phyloP scores from a whole-genome alignment of 2,329 filamentous ascomycete genomes.

The Penicillium janthinellum region DNA sequence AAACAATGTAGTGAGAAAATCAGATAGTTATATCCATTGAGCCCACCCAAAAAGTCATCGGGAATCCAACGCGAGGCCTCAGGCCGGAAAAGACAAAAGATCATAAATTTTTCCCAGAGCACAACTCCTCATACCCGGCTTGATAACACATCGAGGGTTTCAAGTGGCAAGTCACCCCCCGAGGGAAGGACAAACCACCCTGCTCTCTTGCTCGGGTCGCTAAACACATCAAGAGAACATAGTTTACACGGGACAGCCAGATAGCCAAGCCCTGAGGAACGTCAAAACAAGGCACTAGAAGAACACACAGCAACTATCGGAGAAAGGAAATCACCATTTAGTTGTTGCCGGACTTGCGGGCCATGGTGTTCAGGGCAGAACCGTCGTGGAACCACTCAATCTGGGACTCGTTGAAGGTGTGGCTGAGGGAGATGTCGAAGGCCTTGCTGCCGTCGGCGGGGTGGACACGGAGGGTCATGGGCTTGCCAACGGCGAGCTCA shows the following conservation, averaged over 20 bases:
- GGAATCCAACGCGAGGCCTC: constrained; percentile 32
- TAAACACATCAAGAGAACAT: constrained; percentile 33
- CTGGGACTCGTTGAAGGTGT: constrained; percentile 98
- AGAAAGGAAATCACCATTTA: constrained; percentile 27
- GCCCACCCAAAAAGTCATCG: constrained; percentile 35
- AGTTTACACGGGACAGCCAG: constrained; percentile 25
- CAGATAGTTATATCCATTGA: constrained; percentile 45
- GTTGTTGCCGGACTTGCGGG: constrained; percentile 59
- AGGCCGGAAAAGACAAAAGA: constrained; percentile 35
- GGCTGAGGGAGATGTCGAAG: constrained; percentile 81
- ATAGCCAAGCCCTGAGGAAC: background rate
- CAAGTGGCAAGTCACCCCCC: background rate
- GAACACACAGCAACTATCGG: background rate
- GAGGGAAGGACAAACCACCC: constrained; percentile 4
- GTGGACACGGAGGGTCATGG: constrained; percentile 87
- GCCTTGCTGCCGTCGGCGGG: constrained; percentile 74
- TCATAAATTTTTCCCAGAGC: constrained; percentile 39
- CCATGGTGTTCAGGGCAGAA: constrained; percentile 97
- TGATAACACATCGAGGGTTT: constrained; percentile 22
- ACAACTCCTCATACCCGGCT: constrained; percentile 38
- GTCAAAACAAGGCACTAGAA: background rate
- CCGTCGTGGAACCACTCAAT: constrained; percentile 99
- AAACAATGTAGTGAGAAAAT: constrained; percentile 36
- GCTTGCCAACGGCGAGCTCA: constrained; percentile 87
- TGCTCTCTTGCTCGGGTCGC: constrained; percentile 21